Evolutionary conservation across 1,284 basidiomycete genomes (phyloP), one percentile per base, ranked within the genome.

Genomic region (Psilocybe mexicana): DNA sequence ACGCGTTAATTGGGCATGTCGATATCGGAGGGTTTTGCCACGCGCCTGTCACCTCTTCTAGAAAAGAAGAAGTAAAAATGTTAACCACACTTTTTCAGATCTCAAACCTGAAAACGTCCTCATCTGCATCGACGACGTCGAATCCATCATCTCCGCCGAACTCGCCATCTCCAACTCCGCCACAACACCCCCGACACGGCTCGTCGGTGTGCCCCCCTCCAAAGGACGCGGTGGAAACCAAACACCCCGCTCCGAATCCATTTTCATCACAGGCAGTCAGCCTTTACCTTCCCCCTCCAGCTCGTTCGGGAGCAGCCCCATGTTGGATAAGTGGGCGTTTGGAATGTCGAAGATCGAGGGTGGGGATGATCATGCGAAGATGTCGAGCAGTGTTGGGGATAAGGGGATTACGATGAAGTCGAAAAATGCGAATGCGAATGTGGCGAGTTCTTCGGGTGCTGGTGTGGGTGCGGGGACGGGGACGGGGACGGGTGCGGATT

Each of bases 101-200:
- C 82, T 99, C 64, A 99, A 99, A 75, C 96, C 96, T 0, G 96
- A 99, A 73, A 99, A 99, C 75, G 95, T 99, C 35, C 84, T 99
- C 55, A 96, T 99, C 65, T 92, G 88, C 74, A 98, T 99, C 69
- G 96, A 98, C 67, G 93, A 98, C 70, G 96, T 99, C 65, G 96
- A 99, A 71, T 81, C 87, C 2, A 94, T 98, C 68, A 96, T 99
- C 46, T 85, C 90, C 64, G 80, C 92, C 12, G 96, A 98, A 73
- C 79, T 96, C 59, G 87, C 87, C 11, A 76, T 80, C 26, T 80
- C 79, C 23, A 79, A 77, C 78, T 74, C 75, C 7, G 74, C 78
- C 30, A 12, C 76, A 86, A n/a, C 90, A 82, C 70, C 70, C 43
- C 70, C 74, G 1, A 85, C 84, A 1, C 92, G 92, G 64, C 81